Percentiles rank a stretch among this genome's conserved stretches.
Conservation (phyloP, 192 early-diverging fungal species). For the Entomortierella beljakovae region DNA sequence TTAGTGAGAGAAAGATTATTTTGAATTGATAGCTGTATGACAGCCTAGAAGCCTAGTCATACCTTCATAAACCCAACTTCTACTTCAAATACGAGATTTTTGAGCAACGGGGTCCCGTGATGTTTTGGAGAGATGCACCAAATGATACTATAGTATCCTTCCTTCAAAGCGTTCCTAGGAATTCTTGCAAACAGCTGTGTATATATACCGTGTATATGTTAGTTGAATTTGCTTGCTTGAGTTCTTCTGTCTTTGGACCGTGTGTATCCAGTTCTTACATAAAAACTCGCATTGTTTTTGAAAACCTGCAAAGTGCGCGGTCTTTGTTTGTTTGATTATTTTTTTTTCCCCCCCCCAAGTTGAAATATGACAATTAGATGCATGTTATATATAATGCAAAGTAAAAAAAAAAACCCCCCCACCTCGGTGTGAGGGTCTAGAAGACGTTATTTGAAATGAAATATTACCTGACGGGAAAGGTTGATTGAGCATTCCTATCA, state of each 20-base stretch:
- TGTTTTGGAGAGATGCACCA: conserved; percentile 10
- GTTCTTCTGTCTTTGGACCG: neutral
- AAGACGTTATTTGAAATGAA: neutral
- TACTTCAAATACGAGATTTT: conserved; percentile 3
- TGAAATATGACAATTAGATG: neutral
- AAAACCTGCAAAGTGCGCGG: neutral
- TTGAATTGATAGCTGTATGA: neutral
- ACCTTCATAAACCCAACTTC: conserved; percentile 6
- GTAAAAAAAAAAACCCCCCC: too few relatives aligned
- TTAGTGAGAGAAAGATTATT: neutral
- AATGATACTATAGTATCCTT: conserved; percentile 11
- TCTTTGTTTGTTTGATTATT: neutral
- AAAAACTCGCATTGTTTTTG: neutral
- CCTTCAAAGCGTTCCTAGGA: neutral
- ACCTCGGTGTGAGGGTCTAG: too few relatives aligned
- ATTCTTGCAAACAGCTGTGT: neutral
- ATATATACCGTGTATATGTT: neutral
- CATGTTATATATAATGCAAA: too few relatives aligned
- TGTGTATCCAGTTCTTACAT: neutral
- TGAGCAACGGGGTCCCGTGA: conserved; percentile 2
- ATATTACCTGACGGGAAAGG: neutral
- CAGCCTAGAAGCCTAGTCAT: too few relatives aligned
- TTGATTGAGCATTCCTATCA: neutral
- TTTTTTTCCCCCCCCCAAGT: neutral
- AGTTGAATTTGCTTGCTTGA: neutral